Evolutionary conservation across 2,329 filamentous ascomycete genomes (phyloP), one percentile per base, ranked within the genome.

Genomic region (Cladosporium austrohemisphaericum): DNA sequence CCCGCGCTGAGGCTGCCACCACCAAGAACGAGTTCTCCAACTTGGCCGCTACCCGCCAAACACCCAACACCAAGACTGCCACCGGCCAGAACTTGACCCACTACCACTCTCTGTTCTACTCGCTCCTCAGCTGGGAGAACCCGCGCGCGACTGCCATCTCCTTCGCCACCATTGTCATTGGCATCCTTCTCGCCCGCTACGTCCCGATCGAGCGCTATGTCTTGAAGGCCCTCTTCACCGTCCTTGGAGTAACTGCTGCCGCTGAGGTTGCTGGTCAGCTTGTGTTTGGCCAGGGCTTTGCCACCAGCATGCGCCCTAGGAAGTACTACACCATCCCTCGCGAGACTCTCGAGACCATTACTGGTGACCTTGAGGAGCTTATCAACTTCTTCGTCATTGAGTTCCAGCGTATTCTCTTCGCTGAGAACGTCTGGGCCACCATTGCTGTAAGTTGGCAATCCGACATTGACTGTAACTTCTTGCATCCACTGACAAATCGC

Each of bases 331-430:
- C 77, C 41, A 77, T 85, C 51, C 79, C 80, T 28, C 80, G 80
- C 64, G 81, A 83, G 58, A 79, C 77, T 41, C 72, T 83, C 28
- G 81, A 84, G 65, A 77, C 75, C 51, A 67, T 80, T 18, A 68
- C 81, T 41, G 80, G 81, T 56, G 81, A 84, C 63, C 63, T 82
- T 11, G 79, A 81, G 65, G 80, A 84, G 68, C 71, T 85, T 47
- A 73, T 80, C 68, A 83, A 84, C 71, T 85, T 85, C 70, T 81
- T 84, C 67, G 74, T 84, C 57, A 83, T 85, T 55, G 81, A 85
- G 64, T 79, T 81, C 63, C 81, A 85, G 71, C 77, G 81, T 51
- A 75, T 84, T 55, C 65, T 84, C 52, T 85, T 84, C 59, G 81
- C 78, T 25, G 81, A 85, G 73, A 84, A 84, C 59, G 71, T 83